Base-by-base conservation (phyloP, 2,329 filamentous ascomycete species). In the Xylariaceae sp. region DNA sequence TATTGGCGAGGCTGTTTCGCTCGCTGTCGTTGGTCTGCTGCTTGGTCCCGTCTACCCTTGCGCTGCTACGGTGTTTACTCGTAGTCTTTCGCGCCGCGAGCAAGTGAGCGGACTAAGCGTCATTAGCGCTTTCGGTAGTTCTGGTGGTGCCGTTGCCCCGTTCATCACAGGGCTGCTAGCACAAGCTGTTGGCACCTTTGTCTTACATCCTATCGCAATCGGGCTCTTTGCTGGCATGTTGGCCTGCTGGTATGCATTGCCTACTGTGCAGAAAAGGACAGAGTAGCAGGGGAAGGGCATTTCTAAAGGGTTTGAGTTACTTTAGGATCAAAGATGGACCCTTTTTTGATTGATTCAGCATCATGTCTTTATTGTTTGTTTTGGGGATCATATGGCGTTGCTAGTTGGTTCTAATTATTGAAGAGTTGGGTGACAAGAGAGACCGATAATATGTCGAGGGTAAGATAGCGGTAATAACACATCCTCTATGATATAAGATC, bases 11-110 rank as follows among this genome's bases (percentile, higher is more conserved):
- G 80, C 83, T 16, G 82, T 86, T 2, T 77, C 81, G 3, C 76
- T 87, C 3, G 70, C 80, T 64, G 67, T 93, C 20, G 75, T 93
- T 16, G 89, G 89, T 11, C 66, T 93, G 6, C 65, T 93, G 22
- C 71, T 94, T 1, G 88, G 89, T 0, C 88, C 88, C 0, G 75
- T 94, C 4, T 94, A 90, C 59, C 87, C 88, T 0, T 90, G 85
- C 60, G 79, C 83, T 0, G 75, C 79, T 3, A 76, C 78, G 1
- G 72, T 87, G 5, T 83, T 88, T 54, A 75, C 82, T 44, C 71
- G 77, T 32, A 67, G 76, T 27, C 73, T 89, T 62, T 76, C 74
- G 14, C 69, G 77, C 14, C 68, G 74, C 32, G 71, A 87, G 45
- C 79, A 82, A 51, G 74, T 84, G 16, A 80, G 77, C 34, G 77